Evolutionary conservation across 2,329 filamentous ascomycete genomes (phyloP), one percentile per base, ranked within the genome.

Genomic region (Colletotrichum scovillei): DNA sequence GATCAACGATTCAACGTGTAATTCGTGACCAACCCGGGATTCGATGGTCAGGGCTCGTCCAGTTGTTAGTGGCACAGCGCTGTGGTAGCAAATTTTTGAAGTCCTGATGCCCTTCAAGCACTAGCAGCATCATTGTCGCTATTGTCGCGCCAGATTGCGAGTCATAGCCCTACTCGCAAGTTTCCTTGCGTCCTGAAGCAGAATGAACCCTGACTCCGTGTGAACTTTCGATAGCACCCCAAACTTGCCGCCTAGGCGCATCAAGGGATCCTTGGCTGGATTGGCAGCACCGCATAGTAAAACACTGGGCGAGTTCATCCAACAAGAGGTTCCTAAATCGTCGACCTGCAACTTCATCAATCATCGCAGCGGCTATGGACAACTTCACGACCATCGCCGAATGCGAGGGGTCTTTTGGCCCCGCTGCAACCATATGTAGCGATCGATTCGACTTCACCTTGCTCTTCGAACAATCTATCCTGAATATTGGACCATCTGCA

Each of bases 401-500:
- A n/a, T 73, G 70, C 42, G 69, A 78, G 16, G 3, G 42, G 0
- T 58, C 69, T 5, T 80, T 81, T 24, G 79, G 80, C 1, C 79
- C 80, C 9, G 69, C 67, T 14, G 46, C 35, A 30, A 59, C 28
- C 22, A 11, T 4, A 6, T 83, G 84, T 22, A 83, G 84, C 24
- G 80, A 83, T 52, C 78, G 84, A 19, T 86, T 86, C 67, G 88
- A 90, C 77, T 86, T 89, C 59, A 86, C 85, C 3, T 78, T 90
- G 16, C 83, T 86, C n/a, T 82, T 90, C 59, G 81, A 84, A 73
- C 80, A 84, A 28, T 80, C 78, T 35, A 75, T 84, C 59, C 78
- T 84, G 52, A 76, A 79, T 46, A 77, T 81, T 14, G 73, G 75
- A 2, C 82, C 82, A 1, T 79, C 80, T 5, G 75, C 76, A 16